Base-by-base conservation (phyloP, 495 filamentous ascomycete species). In the Penicillium bialowiezense region DNA sequence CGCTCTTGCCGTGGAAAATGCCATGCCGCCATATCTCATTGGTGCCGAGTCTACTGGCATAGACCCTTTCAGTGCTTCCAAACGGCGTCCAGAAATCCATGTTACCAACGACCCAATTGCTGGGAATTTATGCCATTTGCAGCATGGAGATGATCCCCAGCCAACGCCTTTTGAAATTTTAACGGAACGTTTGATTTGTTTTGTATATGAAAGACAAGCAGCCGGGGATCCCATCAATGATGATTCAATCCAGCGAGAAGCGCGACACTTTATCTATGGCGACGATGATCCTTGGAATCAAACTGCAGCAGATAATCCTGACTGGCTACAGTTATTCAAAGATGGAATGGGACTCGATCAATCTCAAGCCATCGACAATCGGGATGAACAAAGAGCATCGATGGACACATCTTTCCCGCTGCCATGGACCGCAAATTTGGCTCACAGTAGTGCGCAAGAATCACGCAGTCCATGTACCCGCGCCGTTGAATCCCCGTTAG, bases 241-340 rank as follows among this genome's bases (percentile, higher is more conserved):
- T 50, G 66, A 63, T 3, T 73, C 78, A 20, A 52, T 86, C 23
- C 81, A 83, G 53, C 58, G 53, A 18, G 68, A 82, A 46, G 80
- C 77, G 1, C 73, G 83, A 26, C 55, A 78, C 12, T 74, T 82
- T 46, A 71, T 84, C 28, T 85, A 79, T 59, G 76, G 77, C n/a
- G 73, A 67, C 36, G 78, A 83, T 35, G 81, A 86, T 57, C 69
- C 73, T 15, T 84, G 81, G 81, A 83, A 84, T 44, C 81, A 83
- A 52, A 85, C 81, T 0, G 72, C 73, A 2, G 76, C 82, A 1
- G 83, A 86, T 50, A 77, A 84, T 54, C 61, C 62, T 0, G 63
- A 68, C 6, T 82, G 81, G 76, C 62, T 86, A 24, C 70, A 72
- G 37, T 69, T 78, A 31, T 83, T 85, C 70, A 84, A 83, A 56